Base-by-base conservation (phyloP, 257 asterid genomes). In the Rhazya stricta region DNA sequence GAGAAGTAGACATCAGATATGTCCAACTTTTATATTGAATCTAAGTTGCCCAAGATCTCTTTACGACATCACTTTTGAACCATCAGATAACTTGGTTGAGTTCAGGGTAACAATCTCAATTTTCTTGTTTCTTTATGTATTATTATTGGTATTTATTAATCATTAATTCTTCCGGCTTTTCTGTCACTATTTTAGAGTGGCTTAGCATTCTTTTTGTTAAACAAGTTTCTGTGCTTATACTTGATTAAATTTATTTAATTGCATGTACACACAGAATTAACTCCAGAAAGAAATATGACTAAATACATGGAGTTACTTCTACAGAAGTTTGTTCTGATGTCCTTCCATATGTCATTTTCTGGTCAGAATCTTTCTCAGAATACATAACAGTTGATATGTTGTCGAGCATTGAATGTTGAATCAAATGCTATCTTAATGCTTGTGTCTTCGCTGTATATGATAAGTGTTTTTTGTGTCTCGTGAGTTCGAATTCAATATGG, bases 21-120 rank as follows among this genome's bases (percentile, higher is more conserved):
- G 82, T 72, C 95, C 97, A 67, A 79, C 84, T 45, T 94, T 89
- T 83, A 76, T 94, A 78, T 79, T 94, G 86, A 89, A 94, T 78
- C 81, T 94, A 42, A 83, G 84, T 74, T 94, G 99, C 83, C 96
- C 97, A 67, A 88, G 90, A 84, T 88, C 91, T 77, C 83, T 75
- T 74, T 94, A 89, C 82, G 95, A 92, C 83, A 82, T 89, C 39
- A 80, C 86, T 71, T 87, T 89, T 69, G 98, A 90, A 78, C 89
- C 88, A 39, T 81, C 91, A 67, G 86, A 85, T 89, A 81, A 87
- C 76, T 79, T 84, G 65, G 96, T 94, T 80, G 97, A 94, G 77
- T 94, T 94, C 80, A 89, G 83, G 97, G 97, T 94, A 76, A 78
- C 63, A 53, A 32, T 69, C 45, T 68, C 32, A n/a, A 7, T 34